These are phyloP conservation scores for Ampelomyces quisqualis DNA, from an alignment of 2,329 filamentous ascomycete genomes.

Conservation along the genomic window DNA sequence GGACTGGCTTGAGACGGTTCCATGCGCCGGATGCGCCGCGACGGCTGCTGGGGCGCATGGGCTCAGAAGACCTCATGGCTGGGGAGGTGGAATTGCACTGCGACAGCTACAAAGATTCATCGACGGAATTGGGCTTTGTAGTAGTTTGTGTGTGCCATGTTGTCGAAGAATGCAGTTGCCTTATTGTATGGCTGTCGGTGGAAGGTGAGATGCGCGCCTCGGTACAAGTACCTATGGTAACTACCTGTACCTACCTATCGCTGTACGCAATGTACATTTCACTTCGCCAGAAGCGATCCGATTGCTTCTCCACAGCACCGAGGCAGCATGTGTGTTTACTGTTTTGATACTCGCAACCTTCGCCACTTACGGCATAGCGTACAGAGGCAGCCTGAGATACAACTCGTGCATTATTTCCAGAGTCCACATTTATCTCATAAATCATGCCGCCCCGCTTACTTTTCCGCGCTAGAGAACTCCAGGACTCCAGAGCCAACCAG, in stretches of 20 bases:
- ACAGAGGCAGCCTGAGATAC: background rate
- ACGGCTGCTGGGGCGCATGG: conserved; percentile 38
- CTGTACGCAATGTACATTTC: too few species aligned
- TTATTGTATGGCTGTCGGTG: conserved; percentile 13
- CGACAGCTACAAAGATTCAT: too few species aligned
- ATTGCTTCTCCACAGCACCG: background rate
- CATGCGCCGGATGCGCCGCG: conserved; percentile 43
- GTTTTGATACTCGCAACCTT: conserved; percentile 13
- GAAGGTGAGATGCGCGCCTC: conserved; percentile 30
- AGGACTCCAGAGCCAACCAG: too few species aligned
- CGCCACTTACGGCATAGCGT: conserved; percentile 14
- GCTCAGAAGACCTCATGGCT: conserved; percentile 35
- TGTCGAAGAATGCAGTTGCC: conserved; percentile 21
- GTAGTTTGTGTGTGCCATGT: background rate
- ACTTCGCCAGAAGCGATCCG: too few species aligned
- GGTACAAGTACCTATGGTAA: background rate
- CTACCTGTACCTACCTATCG: too few species aligned
- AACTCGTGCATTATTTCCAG: background rate
- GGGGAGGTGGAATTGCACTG: conserved; percentile 1
- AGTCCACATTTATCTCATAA: too few species aligned
- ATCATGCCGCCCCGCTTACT: too few species aligned
- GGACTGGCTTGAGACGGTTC: conserved; percentile 65
- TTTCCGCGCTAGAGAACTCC: too few species aligned
- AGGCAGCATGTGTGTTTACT: background rate
- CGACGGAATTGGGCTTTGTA: too few species aligned